These are phyloP conservation scores for Stachybotrys echinatus DNA, from an alignment of 2,329 filamentous ascomycete genomes.

Conservation along the genomic window DNA sequence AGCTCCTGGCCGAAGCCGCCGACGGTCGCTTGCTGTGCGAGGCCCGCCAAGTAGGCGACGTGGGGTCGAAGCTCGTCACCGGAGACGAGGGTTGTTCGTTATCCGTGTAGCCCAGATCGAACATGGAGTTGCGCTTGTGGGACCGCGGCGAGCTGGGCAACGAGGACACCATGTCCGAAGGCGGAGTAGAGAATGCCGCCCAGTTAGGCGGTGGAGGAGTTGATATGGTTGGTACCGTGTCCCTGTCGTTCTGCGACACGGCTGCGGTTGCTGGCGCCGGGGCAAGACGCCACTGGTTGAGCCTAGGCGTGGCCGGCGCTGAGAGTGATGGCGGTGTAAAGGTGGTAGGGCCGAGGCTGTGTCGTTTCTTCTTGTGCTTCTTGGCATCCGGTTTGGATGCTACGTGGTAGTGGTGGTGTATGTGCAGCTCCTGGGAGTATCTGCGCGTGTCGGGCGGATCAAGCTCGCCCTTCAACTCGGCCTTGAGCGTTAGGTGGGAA, in stretches of 20 bases:
- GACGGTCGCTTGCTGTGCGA: conserved; percentile 52
- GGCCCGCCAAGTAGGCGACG: conserved; percentile 52
- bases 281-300: conserved; percentile 30
- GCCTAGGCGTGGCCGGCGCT: conserved; percentile 35
- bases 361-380: conserved; percentile 68
- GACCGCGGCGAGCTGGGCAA: conserved; percentile 78
- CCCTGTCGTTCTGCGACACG: conserved; percentile 34
- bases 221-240: conserved; percentile 46
- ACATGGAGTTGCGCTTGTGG: conserved; percentile 67
- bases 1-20: conserved; percentile 47
- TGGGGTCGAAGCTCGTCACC: conserved; percentile 66
- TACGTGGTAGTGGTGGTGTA: conserved; percentile 91
- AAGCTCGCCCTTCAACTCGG: conserved; percentile 56
- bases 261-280: conserved; percentile 32
- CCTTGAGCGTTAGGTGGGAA: conserved; percentile 53
- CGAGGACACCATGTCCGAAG: conserved; percentile 66
- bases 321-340: conserved; percentile 50
- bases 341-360: conserved; percentile 54
- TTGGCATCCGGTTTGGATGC: conserved; percentile 55
- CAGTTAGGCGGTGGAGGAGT: conserved; percentile 55
- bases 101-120: conserved; percentile 58
- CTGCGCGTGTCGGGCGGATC: conserved; percentile 21
- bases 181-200: conserved; percentile 38
- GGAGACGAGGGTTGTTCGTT: conserved; percentile 77
- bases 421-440: conserved; percentile 71